Conservation (phyloP, 106 monocot species). For the Ottelia alismoides region DNA sequence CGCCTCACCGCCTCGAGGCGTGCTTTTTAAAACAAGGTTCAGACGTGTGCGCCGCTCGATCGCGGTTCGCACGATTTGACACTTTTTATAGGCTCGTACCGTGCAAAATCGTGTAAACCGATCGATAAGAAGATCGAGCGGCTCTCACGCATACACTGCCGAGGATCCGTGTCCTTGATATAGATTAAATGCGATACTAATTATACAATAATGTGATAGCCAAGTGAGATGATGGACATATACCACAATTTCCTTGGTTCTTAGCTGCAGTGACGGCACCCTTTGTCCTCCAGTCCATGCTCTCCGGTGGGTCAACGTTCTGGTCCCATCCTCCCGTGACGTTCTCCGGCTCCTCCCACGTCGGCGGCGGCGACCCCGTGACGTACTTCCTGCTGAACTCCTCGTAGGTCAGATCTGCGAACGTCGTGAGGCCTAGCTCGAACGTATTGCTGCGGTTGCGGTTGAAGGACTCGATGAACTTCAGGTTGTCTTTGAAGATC, state of each 20-base stretch:
- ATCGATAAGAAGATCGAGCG: no score
- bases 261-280: slow-evolving; percentile 15
- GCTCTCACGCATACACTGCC: background rate
- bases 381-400: slow-evolving; percentile 12
- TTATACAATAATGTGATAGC: no score
- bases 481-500: slow-evolving; percentile 14
- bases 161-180: background rate
- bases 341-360: background rate
- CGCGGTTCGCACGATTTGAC: no score
- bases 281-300: slow-evolving; percentile 11
- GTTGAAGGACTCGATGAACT: slow-evolving; percentile 13
- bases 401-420: slow-evolving; percentile 18
- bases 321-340: background rate
- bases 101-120: no score
- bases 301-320: slow-evolving; percentile 3
- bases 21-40: no score
- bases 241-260: slow-evolving; percentile 20
- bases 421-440: slow-evolving; percentile 12
- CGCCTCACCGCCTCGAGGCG: no score
- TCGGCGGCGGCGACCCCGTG: background rate
- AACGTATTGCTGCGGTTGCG: background rate
- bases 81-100: no score
- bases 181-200: no score
- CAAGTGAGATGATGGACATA: no score
- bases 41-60: no score